Percentiles rank a stretch among this genome's conserved stretches.
These are phyloP conservation scores for Salix dunnii DNA, from an alignment of 345 rosid species.

Conservation along the genomic window DNA sequence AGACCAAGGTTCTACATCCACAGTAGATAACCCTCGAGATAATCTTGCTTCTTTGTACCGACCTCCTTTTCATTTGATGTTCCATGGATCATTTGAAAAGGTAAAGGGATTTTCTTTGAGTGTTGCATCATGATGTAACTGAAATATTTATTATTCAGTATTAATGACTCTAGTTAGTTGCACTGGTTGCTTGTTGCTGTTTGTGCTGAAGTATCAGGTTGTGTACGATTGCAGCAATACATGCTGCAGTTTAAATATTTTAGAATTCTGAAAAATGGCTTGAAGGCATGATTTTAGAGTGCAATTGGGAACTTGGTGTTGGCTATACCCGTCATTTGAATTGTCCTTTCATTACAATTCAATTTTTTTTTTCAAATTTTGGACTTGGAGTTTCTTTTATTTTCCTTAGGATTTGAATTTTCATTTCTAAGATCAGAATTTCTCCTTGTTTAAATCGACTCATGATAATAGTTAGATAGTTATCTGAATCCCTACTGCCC, in stretches of 20 bases:
- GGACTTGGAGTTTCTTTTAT: neutral
- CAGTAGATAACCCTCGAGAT: conserved; percentile 60
- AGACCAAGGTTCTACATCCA: conserved; percentile 53
- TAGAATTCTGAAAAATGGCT: neutral
- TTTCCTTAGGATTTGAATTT: neutral
- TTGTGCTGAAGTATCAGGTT: neutral
- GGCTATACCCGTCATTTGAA: neutral
- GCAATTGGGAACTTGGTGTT: neutral
- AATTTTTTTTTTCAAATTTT: neutral
- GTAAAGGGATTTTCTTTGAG: conserved; percentile 18
- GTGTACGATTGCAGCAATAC: neutral
- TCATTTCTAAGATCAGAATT: neutral
- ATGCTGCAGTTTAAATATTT: neutral
- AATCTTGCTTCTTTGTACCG: conserved; percentile 92
- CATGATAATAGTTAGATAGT: neutral
- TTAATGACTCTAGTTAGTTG: neutral
- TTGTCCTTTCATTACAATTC: neutral
- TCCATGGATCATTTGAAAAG: conserved; percentile 88
- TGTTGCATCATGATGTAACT: neutral
- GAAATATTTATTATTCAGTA: no score
- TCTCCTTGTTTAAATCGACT: neutral
- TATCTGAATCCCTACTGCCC: neutral
- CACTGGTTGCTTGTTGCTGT: neutral
- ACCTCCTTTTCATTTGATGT: conserved; percentile 88
- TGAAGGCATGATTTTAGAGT: neutral